Base-by-base conservation (phyloP, 202 grass and related monocot genomes). In the Hordeum pubiflorum region DNA sequence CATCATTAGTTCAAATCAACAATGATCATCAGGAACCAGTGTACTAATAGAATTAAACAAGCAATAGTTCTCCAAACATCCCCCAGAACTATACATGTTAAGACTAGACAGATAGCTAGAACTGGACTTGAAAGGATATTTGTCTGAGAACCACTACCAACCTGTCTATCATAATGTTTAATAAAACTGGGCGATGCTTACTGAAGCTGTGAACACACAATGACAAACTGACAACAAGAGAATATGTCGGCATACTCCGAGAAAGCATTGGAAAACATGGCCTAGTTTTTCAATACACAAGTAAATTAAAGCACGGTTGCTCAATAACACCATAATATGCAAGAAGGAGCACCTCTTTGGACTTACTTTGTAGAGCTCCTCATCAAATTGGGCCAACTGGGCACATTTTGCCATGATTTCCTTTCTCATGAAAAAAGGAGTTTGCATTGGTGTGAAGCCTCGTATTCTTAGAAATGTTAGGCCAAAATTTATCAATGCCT, bases 351-450 rank as follows among this genome's bases (percentile, higher is more conserved):
- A 86, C 31, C 37, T 66, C 17, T 63, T 68, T 24, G 13, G 55
- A 8, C 82, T 85, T 85, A 87, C 95, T 76, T 98, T 97, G 77
- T 94, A 97, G 63, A 97, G 86, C 71, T 97, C 95, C 62, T 94
- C 90, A 29, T 97, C 95, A 58, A 97, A 97, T 39, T 97, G 92
- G 56, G 95, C 95, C 61, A 97, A 70, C 32, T 97, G 95, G 46
- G 95, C 92, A 80, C 95, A 97, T 90, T 93, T 97, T 79, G 46
- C 95, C 95, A 97, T 97, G 31, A 90, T 84, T 41, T 98, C 95
- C 72, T 98, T 98, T 81, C 96, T 89, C 96, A 98, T 95, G 75
- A 98, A 98, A 85, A 98, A 95, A 9, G 96, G 96, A 63, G 96
- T 95, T 32, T 98, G 96, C 84, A 98, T 93, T 81, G 85, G 80